phyloP scores from a whole-genome alignment of 768 basidiomycete genomes.

The Mycena galericulata region DNA sequence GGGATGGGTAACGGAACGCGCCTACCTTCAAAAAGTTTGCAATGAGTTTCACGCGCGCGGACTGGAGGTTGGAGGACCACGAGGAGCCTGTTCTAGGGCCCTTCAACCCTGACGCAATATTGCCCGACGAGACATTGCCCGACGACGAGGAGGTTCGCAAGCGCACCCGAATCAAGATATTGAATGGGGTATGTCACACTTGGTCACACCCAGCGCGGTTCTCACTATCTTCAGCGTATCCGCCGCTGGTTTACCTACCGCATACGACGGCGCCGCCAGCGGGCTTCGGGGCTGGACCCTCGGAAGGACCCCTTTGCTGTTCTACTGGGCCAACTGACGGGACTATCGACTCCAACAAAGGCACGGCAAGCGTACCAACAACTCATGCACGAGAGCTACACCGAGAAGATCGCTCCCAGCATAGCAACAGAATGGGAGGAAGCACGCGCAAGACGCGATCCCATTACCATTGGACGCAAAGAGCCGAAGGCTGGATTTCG shows the following conservation, averaged over 20 bases:
- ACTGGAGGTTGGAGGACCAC: background rate
- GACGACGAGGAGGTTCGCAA: background rate
- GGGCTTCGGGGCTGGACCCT: background rate
- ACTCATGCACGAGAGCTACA: background rate
- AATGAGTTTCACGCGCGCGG: constrained; percentile 13
- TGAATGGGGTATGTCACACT: constrained; percentile 14
- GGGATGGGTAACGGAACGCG: constrained; percentile 4
- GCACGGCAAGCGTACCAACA: constrained; percentile 5
- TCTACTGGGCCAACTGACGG: background rate
- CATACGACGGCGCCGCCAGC: background rate
- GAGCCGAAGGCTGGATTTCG: constrained; percentile 4
- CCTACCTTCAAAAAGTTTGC: constrained; percentile 8
- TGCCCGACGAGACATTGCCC: too few relatives aligned
- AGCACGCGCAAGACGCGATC: background rate
- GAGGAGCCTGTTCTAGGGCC: background rate
- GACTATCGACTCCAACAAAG: background rate
- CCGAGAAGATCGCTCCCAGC: background rate
- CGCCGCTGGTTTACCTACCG: background rate
- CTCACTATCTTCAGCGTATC: background rate
- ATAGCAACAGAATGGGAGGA: background rate
- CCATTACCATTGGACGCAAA: background rate
- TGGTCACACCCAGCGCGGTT: background rate
- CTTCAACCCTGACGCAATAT: background rate
- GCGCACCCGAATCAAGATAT: background rate
- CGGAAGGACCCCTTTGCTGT: background rate